A percentile compares a stretch with the other conserved stretches of the same genome.
phyloP scores from a whole-genome alignment of 2,329 filamentous ascomycete genomes.

The Thermomyces lanuginosus region DNA sequence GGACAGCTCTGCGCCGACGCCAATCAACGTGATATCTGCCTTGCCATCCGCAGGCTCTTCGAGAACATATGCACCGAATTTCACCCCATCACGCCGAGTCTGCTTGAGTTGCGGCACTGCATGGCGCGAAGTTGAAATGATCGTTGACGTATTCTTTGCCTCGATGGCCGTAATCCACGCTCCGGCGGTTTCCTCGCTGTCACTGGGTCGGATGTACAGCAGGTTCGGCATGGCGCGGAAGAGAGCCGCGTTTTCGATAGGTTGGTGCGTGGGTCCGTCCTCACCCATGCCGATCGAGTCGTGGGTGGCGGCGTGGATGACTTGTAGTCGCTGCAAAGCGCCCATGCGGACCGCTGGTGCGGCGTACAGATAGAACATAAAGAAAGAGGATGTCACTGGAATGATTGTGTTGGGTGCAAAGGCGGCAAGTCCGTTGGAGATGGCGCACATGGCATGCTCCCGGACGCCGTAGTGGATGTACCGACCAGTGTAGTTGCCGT shows the following conservation, averaged over 20 bases:
- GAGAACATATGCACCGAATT: constrained; percentile 27
- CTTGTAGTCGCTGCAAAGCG: constrained; percentile 38
- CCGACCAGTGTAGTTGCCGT: constrained; percentile 36
- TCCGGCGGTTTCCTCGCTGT: constrained; percentile 39
- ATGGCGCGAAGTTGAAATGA: constrained; percentile 31
- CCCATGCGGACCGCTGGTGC: constrained; percentile 46
- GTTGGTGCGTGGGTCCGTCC: constrained; percentile 47
- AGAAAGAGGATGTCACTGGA: constrained; percentile 43
- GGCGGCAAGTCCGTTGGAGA: constrained; percentile 60
- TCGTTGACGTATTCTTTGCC: constrained; percentile 24
- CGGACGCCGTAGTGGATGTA: constrained; percentile 44
- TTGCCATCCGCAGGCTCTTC: constrained; percentile 18
- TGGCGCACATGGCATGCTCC: constrained; percentile 50
- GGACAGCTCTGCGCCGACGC: constrained; percentile 35
- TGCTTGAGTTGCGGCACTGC: constrained; percentile 23
- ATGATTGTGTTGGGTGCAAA: constrained; percentile 40
- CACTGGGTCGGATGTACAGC: constrained; percentile 43
- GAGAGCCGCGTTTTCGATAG: constrained; percentile 39
- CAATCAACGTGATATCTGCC: constrained; percentile 32
- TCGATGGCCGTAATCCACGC: constrained; percentile 27
- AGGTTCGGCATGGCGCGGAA: constrained; percentile 49
- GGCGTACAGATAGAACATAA: constrained; percentile 46
- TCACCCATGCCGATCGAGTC: constrained; percentile 45
- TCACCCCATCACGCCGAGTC: constrained; percentile 23
- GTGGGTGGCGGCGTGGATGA: constrained; percentile 46